Evolutionary conservation across 495 filamentous ascomycete genomes (phyloP).

Genomic region (Pyrenula aspistea): DNA sequence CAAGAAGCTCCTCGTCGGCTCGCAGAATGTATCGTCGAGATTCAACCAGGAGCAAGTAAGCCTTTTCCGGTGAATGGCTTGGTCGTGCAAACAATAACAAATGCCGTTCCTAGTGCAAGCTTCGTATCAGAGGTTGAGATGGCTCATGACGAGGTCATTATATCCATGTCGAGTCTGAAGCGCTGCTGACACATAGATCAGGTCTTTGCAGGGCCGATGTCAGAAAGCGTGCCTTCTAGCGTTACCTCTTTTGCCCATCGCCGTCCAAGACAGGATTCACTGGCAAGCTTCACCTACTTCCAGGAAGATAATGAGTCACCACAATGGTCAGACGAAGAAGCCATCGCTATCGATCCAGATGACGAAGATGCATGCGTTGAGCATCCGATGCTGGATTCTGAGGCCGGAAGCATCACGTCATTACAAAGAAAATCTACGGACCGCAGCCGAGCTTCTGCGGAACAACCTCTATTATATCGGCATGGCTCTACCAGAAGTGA

Average conservation of each 20-base stretch:
- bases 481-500: slow-evolving; percentile 43
- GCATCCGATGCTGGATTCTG: slow-evolving; percentile 16
- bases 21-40: slow-evolving; percentile 32
- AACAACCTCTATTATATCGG: slow-evolving; percentile 62
- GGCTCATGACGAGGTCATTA: slow-evolving; percentile 80
- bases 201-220: slow-evolving; percentile 88
- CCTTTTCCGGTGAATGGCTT: neutral
- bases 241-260: slow-evolving; percentile 79
- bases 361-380: slow-evolving; percentile 34
- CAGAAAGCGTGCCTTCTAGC: slow-evolving; percentile 88
- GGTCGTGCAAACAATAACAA: slow-evolving; percentile 6
- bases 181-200: slow-evolving; percentile 18
- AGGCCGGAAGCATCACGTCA: slow-evolving; percentile 20
- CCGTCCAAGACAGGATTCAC: slow-evolving; percentile 61
- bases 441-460: slow-evolving; percentile 45
- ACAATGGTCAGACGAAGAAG: slow-evolving; percentile 39
- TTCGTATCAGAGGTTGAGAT: slow-evolving; percentile 96
- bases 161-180: neutral
- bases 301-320: slow-evolving; percentile 44
- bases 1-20: neutral
- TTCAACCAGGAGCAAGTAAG: slow-evolving; percentile 64
- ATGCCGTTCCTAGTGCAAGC: slow-evolving; percentile 43
- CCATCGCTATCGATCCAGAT: slow-evolving; percentile 39
- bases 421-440: slow-evolving; percentile 44
- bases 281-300: slow-evolving; percentile 82